These are phyloP conservation scores for Rubia tinctorum DNA, from an alignment of 305 asterid species.

Conservation along the genomic window DNA sequence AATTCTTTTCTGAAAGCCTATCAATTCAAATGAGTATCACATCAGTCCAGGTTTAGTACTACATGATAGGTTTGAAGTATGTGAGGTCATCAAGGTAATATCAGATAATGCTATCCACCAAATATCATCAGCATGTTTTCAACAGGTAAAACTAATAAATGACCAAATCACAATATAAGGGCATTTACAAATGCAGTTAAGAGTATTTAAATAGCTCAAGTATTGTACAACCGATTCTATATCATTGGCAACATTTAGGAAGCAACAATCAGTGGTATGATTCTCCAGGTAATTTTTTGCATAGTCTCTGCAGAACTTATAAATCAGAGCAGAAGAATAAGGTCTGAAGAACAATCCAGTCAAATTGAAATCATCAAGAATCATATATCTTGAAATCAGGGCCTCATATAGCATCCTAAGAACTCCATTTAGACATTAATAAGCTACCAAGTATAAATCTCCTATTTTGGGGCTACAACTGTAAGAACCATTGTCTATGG, in stretches of 20 bases:
- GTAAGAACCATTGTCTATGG: background rate
- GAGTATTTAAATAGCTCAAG: background rate
- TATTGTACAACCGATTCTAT: background rate
- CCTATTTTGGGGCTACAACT: no score
- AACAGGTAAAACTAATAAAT: background rate
- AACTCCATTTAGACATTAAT: background rate
- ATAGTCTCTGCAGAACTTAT: background rate
- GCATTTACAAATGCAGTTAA: background rate
- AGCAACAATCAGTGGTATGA: background rate
- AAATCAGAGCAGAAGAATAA: background rate
- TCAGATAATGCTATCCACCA: background rate
- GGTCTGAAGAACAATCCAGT: background rate
- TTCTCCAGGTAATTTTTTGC: background rate
- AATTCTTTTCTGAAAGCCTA: constrained; percentile 80
- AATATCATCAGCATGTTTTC: background rate
- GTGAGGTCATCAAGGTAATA: background rate
- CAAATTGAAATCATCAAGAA: background rate
- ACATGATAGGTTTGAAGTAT: background rate
- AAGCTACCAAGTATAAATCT: background rate
- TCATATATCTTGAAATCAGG: background rate
- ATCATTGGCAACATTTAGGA: background rate
- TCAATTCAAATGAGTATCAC: constrained; percentile 9
- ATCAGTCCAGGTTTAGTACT: constrained; percentile 6
- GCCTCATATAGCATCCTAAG: background rate
- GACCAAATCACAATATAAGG: background rate